A percentile compares a stretch with the other conserved stretches of the same genome.
phyloP scores from a whole-genome alignment of 306 rosid species.

The Acacia crassicarpa region DNA sequence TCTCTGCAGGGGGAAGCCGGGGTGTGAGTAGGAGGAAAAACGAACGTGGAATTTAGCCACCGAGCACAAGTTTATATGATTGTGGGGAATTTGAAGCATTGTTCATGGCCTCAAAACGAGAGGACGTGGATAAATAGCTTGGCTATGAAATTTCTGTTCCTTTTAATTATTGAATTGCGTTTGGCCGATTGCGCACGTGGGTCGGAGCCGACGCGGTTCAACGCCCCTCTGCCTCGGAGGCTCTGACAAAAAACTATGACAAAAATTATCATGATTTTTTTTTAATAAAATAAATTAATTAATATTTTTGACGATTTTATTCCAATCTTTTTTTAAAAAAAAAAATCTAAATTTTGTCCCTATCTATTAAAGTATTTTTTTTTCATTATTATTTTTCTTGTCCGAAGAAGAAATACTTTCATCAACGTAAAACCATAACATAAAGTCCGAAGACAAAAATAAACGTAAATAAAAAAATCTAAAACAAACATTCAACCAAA shows the following conservation, averaged over 20 bases:
- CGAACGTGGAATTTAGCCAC: background rate
- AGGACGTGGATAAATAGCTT: slow-evolving; percentile 58
- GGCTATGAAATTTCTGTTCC: background rate
- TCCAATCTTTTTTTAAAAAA: too few relatives aligned
- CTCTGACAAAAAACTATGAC: background rate
- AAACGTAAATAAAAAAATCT: too few relatives aligned
- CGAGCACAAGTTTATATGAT: background rate
- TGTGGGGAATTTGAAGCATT: slow-evolving; percentile 19
- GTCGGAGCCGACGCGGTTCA: slow-evolving; percentile 57
- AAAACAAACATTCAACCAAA: too few relatives aligned
- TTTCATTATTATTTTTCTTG: too few relatives aligned
- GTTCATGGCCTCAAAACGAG: slow-evolving; percentile 56
- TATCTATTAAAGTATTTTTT: too few relatives aligned
- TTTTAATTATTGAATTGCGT: background rate
- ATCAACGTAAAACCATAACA: too few relatives aligned
- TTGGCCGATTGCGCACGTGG: slow-evolving; percentile 34
- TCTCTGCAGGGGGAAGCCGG: background rate
- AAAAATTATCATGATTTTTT: background rate
- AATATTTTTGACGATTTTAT: background rate
- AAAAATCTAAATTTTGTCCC: background rate
- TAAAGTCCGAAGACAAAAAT: too few relatives aligned
- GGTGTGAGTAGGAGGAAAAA: too few relatives aligned
- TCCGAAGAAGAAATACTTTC: too few relatives aligned
- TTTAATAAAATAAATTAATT: background rate
- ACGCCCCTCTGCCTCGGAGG: background rate